Evolutionary conservation across 2,329 filamentous ascomycete species (phyloP), one percentile per base, ranked within the genome.

Genomic region (Cladosporium sphaerospermum): DNA sequence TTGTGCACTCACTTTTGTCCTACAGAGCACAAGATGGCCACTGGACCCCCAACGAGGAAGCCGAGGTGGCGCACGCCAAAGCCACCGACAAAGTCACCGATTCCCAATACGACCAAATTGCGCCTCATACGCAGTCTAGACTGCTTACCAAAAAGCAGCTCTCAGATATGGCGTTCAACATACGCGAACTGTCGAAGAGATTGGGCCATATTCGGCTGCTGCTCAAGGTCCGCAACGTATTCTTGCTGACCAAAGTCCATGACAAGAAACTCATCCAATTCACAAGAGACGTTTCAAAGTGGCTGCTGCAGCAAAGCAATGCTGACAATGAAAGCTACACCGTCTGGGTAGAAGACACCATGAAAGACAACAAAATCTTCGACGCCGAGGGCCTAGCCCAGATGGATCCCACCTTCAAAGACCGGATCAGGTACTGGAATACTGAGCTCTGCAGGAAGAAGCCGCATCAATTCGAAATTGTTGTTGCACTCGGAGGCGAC

Each of bases 131-230:
- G 14, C 75, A 83, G 53, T 84, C 82, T 55, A 81, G 92, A n/a
- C 80, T 96, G 46, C 77, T 97, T 60, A 96, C 91, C 1, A 97
- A 97, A 75, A 90, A 88, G 69, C 89, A 99, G 70, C 78, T 99
- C 40, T 90, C 87, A 11, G 93, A 97, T 63, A 97, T 99, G 92
- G 91, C 92, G 0, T 91, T 92, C 83, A 91, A 92, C 23, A 93
- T 97, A 54, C 80, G 93, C 45, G 89, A 96, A 70, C 75, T 99
- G 54, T 92, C 88, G 31, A 87, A 95, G 65, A 86, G 88, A 56
- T 73, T 97, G 55, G 88, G 89, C 48, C 90, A 84, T 69, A 84
- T 97, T 67, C 82, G 85, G 54, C 77, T 99, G 57, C 88, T 86
- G 67, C 82, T 96, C 59, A 85, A 85, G 50, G 89, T 95, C 59